phyloP scores from a whole-genome alignment of 2,329 filamentous ascomycete species.

The Rhytidhysteron rufulum region DNA sequence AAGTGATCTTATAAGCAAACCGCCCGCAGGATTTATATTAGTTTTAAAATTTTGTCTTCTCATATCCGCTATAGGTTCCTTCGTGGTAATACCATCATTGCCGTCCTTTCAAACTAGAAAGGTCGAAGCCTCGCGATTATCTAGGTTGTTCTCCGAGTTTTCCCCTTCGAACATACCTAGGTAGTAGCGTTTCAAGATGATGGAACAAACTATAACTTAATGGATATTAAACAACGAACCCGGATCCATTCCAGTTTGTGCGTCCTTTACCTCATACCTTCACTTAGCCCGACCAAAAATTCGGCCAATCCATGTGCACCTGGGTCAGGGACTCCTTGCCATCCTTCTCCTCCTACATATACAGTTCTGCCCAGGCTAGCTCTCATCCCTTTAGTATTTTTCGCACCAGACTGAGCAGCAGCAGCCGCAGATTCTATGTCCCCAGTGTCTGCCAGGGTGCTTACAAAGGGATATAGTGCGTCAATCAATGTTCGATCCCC shows the following conservation, averaged over 20 bases:
- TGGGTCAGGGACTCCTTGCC: conserved; percentile 69
- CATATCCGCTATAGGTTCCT: too few relatives aligned
- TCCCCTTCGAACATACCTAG: too few relatives aligned
- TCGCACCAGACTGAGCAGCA: conserved; percentile 71
- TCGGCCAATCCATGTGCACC: conserved; percentile 75
- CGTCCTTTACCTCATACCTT: conserved; percentile 40
- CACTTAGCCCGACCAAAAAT: conserved; percentile 76
- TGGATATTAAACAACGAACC: too few relatives aligned
- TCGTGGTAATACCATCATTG: conserved; percentile 80
- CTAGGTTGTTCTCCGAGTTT: too few relatives aligned
- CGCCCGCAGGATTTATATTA: too few relatives aligned
- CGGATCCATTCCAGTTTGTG: too few relatives aligned
- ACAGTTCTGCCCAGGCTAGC: conserved; percentile 81
- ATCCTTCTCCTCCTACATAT: conserved; percentile 75
- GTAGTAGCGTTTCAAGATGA: too few relatives aligned
- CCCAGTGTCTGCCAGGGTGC: conserved; percentile 61
- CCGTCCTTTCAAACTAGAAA: conserved; percentile 73
- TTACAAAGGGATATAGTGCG: conserved; percentile 82
- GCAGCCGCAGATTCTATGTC: conserved; percentile 69
- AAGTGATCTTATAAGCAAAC: too few relatives aligned
- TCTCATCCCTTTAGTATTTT: conserved; percentile 86
- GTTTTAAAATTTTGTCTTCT: too few relatives aligned
- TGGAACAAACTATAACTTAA: too few relatives aligned
- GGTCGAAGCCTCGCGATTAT: background rate
- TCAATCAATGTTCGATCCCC: conserved; percentile 91